phyloP scores from a whole-genome alignment of 176 grass and related monocot species.

The Miscanthus lutarioriparius region DNA sequence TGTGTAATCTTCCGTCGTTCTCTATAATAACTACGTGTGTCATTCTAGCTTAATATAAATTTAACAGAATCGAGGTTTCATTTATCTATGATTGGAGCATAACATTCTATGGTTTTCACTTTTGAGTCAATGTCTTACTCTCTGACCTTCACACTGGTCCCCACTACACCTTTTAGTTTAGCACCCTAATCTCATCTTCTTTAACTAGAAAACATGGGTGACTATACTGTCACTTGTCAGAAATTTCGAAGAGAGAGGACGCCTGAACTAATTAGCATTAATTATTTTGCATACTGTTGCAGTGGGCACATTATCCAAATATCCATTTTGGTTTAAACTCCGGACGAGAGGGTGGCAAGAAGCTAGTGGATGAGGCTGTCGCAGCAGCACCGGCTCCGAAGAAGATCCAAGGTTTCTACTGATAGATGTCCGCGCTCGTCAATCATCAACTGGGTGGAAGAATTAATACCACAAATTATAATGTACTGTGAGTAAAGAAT shows the following conservation, averaged over 20 bases:
- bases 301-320: conserved; percentile 97
- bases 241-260: not conserved
- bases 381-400: conserved; percentile 29
- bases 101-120: not conserved
- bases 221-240: not conserved
- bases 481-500: conserved; percentile 25
- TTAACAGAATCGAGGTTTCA: not conserved
- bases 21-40: not conserved
- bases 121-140: not conserved
- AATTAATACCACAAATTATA: not conserved
- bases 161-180: not conserved
- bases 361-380: conserved; percentile 44
- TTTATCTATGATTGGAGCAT: not conserved
- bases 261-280: not conserved
- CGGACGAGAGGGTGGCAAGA: conserved; percentile 47
- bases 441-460: not conserved
- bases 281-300: conserved; percentile 11
- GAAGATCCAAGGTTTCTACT: conserved; percentile 81
- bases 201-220: not conserved
- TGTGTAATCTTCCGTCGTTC: not conserved
- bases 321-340: conserved; percentile 75
- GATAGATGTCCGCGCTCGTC: not conserved
- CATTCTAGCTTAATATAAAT: not conserved
- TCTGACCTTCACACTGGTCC: not conserved
- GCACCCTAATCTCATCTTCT: not conserved